Conservation (phyloP, 1,284 basidiomycete species). For the Leccinum pallidistipes region DNA sequence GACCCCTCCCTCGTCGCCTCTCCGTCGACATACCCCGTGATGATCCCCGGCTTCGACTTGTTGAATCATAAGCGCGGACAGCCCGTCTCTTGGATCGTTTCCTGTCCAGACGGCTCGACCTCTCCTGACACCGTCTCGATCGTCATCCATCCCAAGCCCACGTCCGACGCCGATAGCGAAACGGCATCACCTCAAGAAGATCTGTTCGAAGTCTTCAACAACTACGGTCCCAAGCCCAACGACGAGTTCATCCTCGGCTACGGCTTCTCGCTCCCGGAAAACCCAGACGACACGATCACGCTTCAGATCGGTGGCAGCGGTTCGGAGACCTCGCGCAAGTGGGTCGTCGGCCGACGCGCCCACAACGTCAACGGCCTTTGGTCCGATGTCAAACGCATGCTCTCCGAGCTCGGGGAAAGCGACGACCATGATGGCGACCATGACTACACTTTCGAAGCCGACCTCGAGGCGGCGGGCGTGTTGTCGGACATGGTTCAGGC, state of each 20-base stretch:
- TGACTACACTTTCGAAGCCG: slow-evolving; percentile 48
- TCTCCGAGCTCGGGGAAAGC: slow-evolving; percentile 39
- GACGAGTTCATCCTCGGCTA: slow-evolving; percentile 86
- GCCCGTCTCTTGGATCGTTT: slow-evolving; percentile 78
- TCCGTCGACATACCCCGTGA: slow-evolving; percentile 65
- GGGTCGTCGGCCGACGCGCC: slow-evolving; percentile 63
- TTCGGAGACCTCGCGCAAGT: slow-evolving; percentile 40
- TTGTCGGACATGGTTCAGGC: slow-evolving; percentile 64
- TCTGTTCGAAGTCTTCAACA: slow-evolving; percentile 76
- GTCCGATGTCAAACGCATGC: slow-evolving; percentile 49
- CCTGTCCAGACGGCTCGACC: slow-evolving; percentile 32
- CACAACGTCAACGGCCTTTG: slow-evolving; percentile 59
- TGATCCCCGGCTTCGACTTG: slow-evolving; percentile 83
- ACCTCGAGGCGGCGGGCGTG: slow-evolving; percentile 63
- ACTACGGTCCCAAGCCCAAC: slow-evolving; percentile 85
- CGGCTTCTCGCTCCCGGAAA: slow-evolving; percentile 75
- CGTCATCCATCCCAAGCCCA: neutral
- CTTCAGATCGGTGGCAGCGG: slow-evolving; percentile 75
- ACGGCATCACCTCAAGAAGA: slow-evolving; percentile 38
- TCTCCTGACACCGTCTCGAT: neutral
- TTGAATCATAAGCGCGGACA: slow-evolving; percentile 78
- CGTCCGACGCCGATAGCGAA: neutral
- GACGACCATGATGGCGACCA: slow-evolving; percentile 19
- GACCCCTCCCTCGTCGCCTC: slow-evolving; percentile 52
- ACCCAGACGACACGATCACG: slow-evolving; percentile 83